phyloP scores from a whole-genome alignment of 345 rosid genomes.

The Kernera saxatilis region DNA sequence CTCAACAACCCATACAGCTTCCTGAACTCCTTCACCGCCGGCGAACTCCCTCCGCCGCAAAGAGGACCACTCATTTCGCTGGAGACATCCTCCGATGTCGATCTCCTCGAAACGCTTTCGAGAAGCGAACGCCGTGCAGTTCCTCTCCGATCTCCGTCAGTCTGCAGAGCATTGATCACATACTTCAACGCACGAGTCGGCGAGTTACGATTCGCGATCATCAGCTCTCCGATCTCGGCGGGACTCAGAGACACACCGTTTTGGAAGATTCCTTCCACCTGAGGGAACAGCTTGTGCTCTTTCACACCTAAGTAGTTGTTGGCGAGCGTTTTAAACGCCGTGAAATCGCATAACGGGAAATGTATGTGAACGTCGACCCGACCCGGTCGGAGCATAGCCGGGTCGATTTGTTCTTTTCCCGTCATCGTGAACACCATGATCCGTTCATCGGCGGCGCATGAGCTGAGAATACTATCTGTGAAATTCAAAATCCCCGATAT shows the following conservation, averaged over 20 bases:
- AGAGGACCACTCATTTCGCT: slow-evolving; percentile 40
- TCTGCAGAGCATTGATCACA: slow-evolving; percentile 72
- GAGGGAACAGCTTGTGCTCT: slow-evolving; percentile 88
- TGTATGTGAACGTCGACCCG: slow-evolving; percentile 83
- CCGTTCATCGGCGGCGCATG: slow-evolving; percentile 62
- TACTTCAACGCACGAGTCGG: slow-evolving; percentile 94
- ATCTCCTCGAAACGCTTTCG: slow-evolving; percentile 34
- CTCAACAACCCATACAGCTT: slow-evolving; percentile 64
- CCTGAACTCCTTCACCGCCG: slow-evolving; percentile 60
- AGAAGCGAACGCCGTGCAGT: slow-evolving; percentile 34
- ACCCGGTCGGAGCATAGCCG: slow-evolving; percentile 66
- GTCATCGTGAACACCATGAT: slow-evolving; percentile 75
- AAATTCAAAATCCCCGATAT: slow-evolving; percentile 56
- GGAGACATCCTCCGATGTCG: slow-evolving; percentile 18
- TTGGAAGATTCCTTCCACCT: slow-evolving; percentile 80
- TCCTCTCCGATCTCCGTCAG: slow-evolving; percentile 59
- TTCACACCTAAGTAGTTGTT: slow-evolving; percentile 67
- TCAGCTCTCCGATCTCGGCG: slow-evolving; percentile 85
- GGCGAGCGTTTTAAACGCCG: slow-evolving; percentile 72
- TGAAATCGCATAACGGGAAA: slow-evolving; percentile 80
- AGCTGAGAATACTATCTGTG: slow-evolving; percentile 60
- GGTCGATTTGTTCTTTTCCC: slow-evolving; percentile 53
- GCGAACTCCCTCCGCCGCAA: slow-evolving; percentile 33
- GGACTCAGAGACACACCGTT: slow-evolving; percentile 74
- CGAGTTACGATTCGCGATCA: slow-evolving; percentile 85